Evolutionary conservation across 164 flowering plant genomes (phyloP).

Genomic region (Protea cynaroides): DNA sequence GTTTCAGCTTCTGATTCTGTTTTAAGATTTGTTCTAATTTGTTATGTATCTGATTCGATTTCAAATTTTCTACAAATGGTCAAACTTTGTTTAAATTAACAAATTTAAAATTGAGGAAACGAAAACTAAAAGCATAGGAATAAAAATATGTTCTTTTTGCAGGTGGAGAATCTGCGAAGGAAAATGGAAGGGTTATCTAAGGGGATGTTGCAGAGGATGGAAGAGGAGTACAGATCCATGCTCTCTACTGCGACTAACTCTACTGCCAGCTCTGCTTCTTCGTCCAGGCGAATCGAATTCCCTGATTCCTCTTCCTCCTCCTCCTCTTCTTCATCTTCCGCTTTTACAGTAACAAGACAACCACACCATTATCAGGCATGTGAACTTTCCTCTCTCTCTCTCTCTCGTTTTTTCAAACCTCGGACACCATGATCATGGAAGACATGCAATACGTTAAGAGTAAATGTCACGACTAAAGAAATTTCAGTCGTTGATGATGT

Average conservation of each 20-base stretch:
- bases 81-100: too few relatives aligned
- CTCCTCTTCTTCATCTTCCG: neutral
- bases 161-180: slow-evolving; percentile 50
- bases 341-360: slow-evolving; percentile 7
- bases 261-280: slow-evolving; percentile 36
- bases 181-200: slow-evolving; percentile 67
- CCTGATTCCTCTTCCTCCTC: slow-evolving; percentile 15
- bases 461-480: too few relatives aligned
- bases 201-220: slow-evolving; percentile 61
- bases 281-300: slow-evolving; percentile 40
- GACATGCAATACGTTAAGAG: too few relatives aligned
- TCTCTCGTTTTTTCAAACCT: neutral
- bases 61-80: too few relatives aligned
- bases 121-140: too few relatives aligned
- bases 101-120: too few relatives aligned
- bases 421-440: too few relatives aligned
- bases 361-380: slow-evolving; percentile 26
- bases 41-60: too few relatives aligned
- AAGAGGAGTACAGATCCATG: slow-evolving; percentile 50
- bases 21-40: too few relatives aligned
- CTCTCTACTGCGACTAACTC: slow-evolving; percentile 14
- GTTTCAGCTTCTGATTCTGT: too few relatives aligned
- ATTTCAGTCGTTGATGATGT: too few relatives aligned
- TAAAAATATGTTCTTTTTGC: slow-evolving; percentile 8
- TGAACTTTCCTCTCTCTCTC: neutral